These are phyloP conservation scores for Phylloporus rhodoxanthus DNA, from an alignment of 768 basidiomycete species.

Conservation along the genomic window DNA sequence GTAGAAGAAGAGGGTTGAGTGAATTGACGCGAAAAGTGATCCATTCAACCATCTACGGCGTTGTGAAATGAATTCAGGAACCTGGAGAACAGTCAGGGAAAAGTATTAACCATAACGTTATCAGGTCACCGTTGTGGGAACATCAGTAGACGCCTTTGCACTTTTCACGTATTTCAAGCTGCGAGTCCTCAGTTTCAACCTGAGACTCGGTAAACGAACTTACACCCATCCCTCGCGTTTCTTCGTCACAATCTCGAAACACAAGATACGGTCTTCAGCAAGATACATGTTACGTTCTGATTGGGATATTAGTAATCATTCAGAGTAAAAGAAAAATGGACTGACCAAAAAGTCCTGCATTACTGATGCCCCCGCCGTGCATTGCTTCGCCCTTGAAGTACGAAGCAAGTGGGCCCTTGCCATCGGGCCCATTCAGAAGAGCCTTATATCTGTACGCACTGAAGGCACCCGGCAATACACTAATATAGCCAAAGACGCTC, in stretches of 20 bases:
- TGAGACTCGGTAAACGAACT: conserved; percentile 24
- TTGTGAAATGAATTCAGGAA: conserved; percentile 93
- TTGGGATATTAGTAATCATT: neutral
- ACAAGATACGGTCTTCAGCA: conserved; percentile 85
- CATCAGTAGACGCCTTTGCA: conserved; percentile 94
- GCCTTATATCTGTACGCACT: conserved; percentile 89
- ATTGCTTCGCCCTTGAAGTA: conserved; percentile 93
- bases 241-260: conserved; percentile 92
- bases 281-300: conserved; percentile 86
- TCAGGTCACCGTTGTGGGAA: conserved; percentile 63
- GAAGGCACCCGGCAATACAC: conserved; percentile 88
- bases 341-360: conserved; percentile 63
- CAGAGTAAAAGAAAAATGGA: neutral
- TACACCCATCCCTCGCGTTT: conserved; percentile 78
- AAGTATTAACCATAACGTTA: neutral
- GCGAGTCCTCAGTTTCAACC: conserved; percentile 3
- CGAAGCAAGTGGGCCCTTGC: conserved; percentile 82
- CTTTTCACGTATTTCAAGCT: conserved; percentile 87
- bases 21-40: conserved; percentile 88
- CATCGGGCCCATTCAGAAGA: conserved; percentile 78
- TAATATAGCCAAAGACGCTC: conserved; percentile 85
- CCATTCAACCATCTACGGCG: conserved; percentile 87
- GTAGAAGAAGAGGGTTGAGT: conserved; percentile 84
- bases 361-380: conserved; percentile 55
- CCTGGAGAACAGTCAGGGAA: conserved; percentile 29